Evolutionary conservation across 345 rosid species (phyloP).

Genomic region (Mercurialis annua): DNA sequence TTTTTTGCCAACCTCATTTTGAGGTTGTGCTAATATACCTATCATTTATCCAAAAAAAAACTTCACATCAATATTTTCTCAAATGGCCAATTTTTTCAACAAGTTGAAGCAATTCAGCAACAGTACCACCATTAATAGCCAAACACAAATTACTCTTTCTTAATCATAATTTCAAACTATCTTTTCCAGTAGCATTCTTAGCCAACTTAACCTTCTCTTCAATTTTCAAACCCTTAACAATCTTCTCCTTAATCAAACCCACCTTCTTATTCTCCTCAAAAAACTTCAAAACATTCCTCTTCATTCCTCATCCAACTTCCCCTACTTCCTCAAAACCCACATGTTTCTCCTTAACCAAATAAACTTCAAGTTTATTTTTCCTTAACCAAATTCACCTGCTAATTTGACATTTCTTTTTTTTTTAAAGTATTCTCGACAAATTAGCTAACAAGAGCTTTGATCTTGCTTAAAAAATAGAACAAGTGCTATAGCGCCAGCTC

Average conservation of each 20-base stretch:
- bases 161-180: slow-evolving; percentile 73
- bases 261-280: slow-evolving; percentile 76
- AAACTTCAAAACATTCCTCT: slow-evolving; percentile 53
- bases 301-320: slow-evolving; percentile 69
- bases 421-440: too few species aligned
- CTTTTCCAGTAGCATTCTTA: slow-evolving; percentile 71
- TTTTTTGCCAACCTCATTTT: too few species aligned
- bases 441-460: too few species aligned
- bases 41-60: neutral
- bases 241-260: slow-evolving; percentile 36
- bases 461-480: too few species aligned
- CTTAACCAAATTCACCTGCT: too few species aligned
- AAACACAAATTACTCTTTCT: slow-evolving; percentile 89
- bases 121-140: slow-evolving; percentile 94
- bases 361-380: too few species aligned
- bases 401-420: too few species aligned
- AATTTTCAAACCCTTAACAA: slow-evolving; percentile 44
- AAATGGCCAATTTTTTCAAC: slow-evolving; percentile 66
- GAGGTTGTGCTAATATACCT: too few species aligned
- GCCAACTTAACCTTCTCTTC: slow-evolving; percentile 62
- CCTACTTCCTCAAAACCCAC: slow-evolving; percentile 74
- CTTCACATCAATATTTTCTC: neutral
- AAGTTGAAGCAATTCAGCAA: slow-evolving; percentile 76
- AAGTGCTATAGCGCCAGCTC: too few species aligned
- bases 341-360: too few species aligned